These are phyloP conservation scores for Citrus inodora DNA, from an alignment of 345 rosid genomes.

Conservation along the genomic window DNA sequence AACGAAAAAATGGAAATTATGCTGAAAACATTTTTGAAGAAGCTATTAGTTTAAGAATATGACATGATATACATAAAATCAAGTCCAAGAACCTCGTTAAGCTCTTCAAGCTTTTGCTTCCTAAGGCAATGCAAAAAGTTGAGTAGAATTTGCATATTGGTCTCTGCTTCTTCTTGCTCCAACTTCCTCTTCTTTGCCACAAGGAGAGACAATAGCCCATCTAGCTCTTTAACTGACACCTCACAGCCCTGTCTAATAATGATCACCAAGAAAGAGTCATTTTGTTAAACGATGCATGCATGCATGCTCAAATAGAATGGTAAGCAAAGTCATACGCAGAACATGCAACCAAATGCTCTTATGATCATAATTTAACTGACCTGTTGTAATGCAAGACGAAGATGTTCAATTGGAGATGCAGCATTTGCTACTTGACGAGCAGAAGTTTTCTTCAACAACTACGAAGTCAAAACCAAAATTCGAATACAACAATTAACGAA, in stretches of 20 bases:
- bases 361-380: constrained; percentile 21
- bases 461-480: constrained; percentile 4
- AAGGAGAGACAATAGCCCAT: constrained; percentile 32
- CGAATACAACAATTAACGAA: background rate
- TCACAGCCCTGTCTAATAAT: constrained; percentile 47
- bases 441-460: constrained; percentile 51
- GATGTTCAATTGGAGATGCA: constrained; percentile 42
- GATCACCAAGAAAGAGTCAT: constrained; percentile 22
- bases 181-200: constrained; percentile 36
- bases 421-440: constrained; percentile 35
- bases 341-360: too few species aligned
- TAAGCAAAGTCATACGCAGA: background rate
- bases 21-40: background rate
- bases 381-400: constrained; percentile 45
- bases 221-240: constrained; percentile 41
- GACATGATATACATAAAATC: background rate
- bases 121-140: constrained; percentile 37
- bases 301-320: background rate
- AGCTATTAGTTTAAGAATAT: background rate
- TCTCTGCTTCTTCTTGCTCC: constrained; percentile 43
- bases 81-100: constrained; percentile 31
- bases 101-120: constrained; percentile 39
- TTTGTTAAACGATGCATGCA: constrained; percentile 1
- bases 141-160: constrained; percentile 33
- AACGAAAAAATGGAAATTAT: background rate